A percentile compares a stretch with the other conserved stretches of the same genome.
phyloP scores from a whole-genome alignment of 1,139 yeast genomes.

The Dujonia santamariae region DNA sequence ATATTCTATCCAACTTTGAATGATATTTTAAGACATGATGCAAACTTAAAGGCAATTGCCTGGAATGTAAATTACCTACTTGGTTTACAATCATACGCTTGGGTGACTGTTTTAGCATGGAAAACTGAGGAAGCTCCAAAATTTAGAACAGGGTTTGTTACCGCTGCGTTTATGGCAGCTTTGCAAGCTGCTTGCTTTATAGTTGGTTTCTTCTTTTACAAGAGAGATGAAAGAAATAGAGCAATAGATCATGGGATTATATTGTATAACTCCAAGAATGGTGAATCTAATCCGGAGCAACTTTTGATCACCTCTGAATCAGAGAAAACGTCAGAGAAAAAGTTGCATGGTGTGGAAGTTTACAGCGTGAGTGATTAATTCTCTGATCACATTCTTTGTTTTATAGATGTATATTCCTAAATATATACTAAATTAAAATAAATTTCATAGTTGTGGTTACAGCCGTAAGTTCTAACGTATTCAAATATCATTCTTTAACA shows the following conservation, averaged over 20 bases:
- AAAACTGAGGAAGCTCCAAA: conserved; percentile 39
- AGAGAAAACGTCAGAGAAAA: too few species aligned
- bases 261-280: conserved; percentile 36
- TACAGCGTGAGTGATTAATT: too few species aligned
- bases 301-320: too few species aligned
- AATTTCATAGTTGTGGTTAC: too few species aligned
- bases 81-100: conserved; percentile 28
- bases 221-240: conserved; percentile 49
- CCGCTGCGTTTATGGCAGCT: conserved; percentile 46
- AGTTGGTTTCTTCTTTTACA: conserved; percentile 54
- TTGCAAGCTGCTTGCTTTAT: conserved; percentile 48
- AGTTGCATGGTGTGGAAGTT: too few species aligned
- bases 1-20: conserved; percentile 36
- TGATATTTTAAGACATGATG: conserved; percentile 36
- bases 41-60: conserved; percentile 31
- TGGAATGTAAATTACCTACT: conserved; percentile 28
- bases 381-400: too few species aligned
- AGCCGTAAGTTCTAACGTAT: too few species aligned
- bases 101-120: conserved; percentile 39
- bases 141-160: conserved; percentile 37
- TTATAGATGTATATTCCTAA: too few species aligned
- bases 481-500: too few species aligned
- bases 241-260: conserved; percentile 54
- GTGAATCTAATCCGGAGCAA: conserved; percentile 3
- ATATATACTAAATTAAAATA: too few species aligned